phyloP scores from a whole-genome alignment of 192 early-diverging fungal species.

The Spizellomyces sp. region DNA sequence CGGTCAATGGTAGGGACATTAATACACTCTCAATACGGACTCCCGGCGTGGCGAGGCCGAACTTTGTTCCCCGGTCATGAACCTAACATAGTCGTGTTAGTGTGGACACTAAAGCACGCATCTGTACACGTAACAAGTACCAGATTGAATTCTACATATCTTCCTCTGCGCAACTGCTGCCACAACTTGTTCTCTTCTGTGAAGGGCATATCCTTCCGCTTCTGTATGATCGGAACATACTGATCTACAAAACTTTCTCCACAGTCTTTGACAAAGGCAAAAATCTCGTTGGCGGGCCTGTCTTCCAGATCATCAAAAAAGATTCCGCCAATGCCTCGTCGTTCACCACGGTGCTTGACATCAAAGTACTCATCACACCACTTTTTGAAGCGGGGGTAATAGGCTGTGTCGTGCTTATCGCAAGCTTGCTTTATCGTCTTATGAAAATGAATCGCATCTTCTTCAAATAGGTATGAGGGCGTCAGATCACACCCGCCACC shows the following conservation, averaged over 20 bases:
- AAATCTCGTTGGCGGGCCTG: conserved; percentile 65
- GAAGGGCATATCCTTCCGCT: conserved; percentile 78
- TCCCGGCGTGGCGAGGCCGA: conserved; percentile 94
- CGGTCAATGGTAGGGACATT: conserved; percentile 90
- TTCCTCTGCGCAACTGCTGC: conserved; percentile 94
- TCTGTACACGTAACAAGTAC: conserved; percentile 42
- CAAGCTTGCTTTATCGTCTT: conserved; percentile 88
- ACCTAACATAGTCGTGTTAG: conserved; percentile 31
- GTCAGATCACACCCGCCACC: conserved; percentile 97
- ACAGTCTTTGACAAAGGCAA: conserved; percentile 80
- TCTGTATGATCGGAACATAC: conserved; percentile 86
- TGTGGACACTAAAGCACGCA: background rate
- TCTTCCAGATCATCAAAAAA: conserved; percentile 93
- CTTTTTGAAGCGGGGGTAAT: conserved; percentile 90
- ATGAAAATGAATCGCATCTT: conserved; percentile 95
- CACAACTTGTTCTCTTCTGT: conserved; percentile 78
- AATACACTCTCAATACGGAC: conserved; percentile 95
- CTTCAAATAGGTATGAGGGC: conserved; percentile 84
- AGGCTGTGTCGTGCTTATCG: conserved; percentile 79
- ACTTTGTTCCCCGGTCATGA: conserved; percentile 97
- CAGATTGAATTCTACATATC: conserved; percentile 98
- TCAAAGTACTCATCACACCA: conserved; percentile 98
- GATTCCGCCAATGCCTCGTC: conserved; percentile 94
- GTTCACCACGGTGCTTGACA: conserved; percentile 82
- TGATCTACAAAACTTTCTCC: conserved; percentile 79